A percentile compares a stretch with the other conserved stretches of the same genome.
Conservation (phyloP, 495 filamentous ascomycete species). For the Mytilinidion resinicola region DNA sequence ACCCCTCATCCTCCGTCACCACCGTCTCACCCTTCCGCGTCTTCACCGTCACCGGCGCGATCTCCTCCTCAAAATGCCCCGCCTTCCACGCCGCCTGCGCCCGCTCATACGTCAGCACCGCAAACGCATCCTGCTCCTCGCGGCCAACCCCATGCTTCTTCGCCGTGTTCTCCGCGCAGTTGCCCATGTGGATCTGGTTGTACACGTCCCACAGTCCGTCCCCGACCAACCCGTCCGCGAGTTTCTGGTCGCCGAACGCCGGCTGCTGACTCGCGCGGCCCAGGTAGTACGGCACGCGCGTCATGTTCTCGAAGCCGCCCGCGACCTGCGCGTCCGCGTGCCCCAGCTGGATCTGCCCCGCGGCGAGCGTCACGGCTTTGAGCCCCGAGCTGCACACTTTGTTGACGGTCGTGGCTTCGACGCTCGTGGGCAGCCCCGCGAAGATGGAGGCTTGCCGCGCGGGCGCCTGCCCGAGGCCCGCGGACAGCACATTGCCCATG, state of each 20-base stretch:
- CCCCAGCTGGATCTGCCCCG: conserved; percentile 89
- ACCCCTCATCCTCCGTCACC: conserved; percentile 79
- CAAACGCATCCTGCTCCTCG: conserved; percentile 83
- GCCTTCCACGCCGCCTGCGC: conserved; percentile 85
- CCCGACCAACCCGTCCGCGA: conserved; percentile 89
- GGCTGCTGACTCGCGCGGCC: conserved; percentile 68
- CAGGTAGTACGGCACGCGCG: conserved; percentile 84
- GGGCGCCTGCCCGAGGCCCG: conserved; percentile 75
- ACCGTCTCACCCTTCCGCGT: conserved; percentile 72
- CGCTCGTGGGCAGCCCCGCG: conserved; percentile 68
- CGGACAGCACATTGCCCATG: conserved; percentile 96
- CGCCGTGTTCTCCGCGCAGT: conserved; percentile 92
- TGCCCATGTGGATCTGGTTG: conserved; percentile 94
- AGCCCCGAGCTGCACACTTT: conserved; percentile 95
- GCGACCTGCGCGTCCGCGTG: conserved; percentile 80
- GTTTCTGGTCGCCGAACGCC: conserved; percentile 73
- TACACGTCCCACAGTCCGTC: conserved; percentile 97
- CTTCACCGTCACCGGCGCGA: conserved; percentile 77
- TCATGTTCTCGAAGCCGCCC: conserved; percentile 98
- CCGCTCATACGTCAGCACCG: conserved; percentile 78
- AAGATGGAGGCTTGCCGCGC: conserved; percentile 86
- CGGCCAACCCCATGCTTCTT: conserved; percentile 77
- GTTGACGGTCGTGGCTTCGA: conserved; percentile 89
- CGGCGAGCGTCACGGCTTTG: conserved; percentile 84
- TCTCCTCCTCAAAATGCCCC: conserved; percentile 75